A percentile compares a stretch with the other conserved stretches of the same genome.
phyloP scores from a whole-genome alignment of 352 stramenopile genomes.

The Phytophthora pistaciae region DNA sequence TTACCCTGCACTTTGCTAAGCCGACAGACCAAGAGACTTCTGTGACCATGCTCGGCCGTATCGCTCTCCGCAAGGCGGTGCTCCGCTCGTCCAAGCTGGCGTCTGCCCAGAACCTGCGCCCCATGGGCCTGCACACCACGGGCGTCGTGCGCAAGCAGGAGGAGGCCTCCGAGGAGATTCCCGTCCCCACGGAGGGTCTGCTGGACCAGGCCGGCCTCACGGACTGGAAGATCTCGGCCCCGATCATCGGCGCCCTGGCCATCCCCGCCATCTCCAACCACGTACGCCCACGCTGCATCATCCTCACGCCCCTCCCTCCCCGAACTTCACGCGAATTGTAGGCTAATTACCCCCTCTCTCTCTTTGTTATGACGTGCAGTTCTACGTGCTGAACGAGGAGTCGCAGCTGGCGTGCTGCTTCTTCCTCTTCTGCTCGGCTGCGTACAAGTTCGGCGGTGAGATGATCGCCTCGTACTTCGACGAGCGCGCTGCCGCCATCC shows the following conservation, averaged over 20 bases:
- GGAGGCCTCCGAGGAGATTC: constrained; percentile 51
- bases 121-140: constrained; percentile 69
- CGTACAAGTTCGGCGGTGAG: constrained; percentile 89
- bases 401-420: constrained; percentile 88
- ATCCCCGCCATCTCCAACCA: constrained; percentile 86
- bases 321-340: not conserved
- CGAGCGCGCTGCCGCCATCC: constrained; percentile 74
- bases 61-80: constrained; percentile 73
- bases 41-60: constrained; percentile 74
- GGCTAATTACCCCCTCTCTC: constrained; percentile 10
- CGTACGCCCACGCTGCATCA: constrained; percentile 43
- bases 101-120: constrained; percentile 49
- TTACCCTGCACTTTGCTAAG: constrained; percentile 15
- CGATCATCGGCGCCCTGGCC: constrained; percentile 73
- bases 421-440: constrained; percentile 84
- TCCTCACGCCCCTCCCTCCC: not conserved
- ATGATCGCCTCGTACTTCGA: constrained; percentile 90
- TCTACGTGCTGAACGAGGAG: constrained; percentile 90
- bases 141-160: constrained; percentile 62
- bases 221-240: constrained; percentile 88
- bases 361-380: constrained; percentile 37
- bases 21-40: constrained; percentile 13
- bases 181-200: constrained; percentile 58
- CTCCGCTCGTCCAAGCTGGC: constrained; percentile 60
- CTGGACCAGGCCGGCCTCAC: constrained; percentile 75